Conservation (phyloP, 768 basidiomycete genomes). For the Auricularia cornea region DNA sequence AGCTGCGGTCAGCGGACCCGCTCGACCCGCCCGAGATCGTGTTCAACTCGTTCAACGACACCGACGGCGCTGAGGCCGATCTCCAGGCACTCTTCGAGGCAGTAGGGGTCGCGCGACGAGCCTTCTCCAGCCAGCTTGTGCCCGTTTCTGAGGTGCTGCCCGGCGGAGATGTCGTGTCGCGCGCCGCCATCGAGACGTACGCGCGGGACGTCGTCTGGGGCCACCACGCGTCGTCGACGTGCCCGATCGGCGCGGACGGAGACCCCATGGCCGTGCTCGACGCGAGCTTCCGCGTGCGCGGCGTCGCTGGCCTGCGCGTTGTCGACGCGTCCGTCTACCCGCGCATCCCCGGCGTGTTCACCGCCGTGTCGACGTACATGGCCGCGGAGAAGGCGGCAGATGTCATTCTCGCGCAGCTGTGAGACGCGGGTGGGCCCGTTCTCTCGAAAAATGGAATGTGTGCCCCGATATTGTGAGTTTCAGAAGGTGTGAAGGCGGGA, state of each 20-base stretch:
- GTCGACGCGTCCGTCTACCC: conserved; percentile 8
- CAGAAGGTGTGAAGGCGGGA: too few species aligned
- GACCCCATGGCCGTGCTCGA: conserved; percentile 8
- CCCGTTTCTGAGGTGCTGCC: background rate
- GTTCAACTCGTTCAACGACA: background rate
- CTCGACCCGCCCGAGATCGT: background rate
- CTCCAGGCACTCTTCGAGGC: background rate
- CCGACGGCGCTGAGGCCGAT: background rate
- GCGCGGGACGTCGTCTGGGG: background rate
- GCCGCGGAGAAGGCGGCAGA: conserved; percentile 9
- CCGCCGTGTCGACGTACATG: conserved; percentile 8
- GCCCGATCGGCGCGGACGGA: background rate
- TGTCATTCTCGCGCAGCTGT: conserved; percentile 9
- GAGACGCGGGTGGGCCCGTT: too few species aligned
- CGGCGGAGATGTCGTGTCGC: background rate
- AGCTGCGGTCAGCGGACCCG: background rate
- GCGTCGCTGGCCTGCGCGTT: conserved; percentile 6
- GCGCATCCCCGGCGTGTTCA: background rate
- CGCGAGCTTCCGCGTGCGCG: conserved; percentile 8
- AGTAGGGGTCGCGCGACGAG: background rate
- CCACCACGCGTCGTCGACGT: background rate
- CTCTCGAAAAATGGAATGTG: too few species aligned
- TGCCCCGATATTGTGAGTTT: too few species aligned
- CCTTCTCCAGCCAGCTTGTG: background rate
- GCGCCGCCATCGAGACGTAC: background rate